phyloP scores from a whole-genome alignment of 352 stramenopile species.

The Thalassiosira gravida region DNA sequence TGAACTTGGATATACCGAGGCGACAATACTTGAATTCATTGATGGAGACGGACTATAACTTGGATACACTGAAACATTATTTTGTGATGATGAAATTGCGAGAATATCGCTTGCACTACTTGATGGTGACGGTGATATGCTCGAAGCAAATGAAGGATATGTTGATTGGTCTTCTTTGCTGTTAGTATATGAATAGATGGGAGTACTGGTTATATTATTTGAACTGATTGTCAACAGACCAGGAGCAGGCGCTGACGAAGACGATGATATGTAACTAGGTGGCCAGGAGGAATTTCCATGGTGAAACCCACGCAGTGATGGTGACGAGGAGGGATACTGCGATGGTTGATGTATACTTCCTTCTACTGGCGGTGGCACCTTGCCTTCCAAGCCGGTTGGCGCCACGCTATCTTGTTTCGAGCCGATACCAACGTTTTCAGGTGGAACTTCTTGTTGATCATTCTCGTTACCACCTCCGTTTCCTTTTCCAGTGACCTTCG shows the following conservation, averaged over 20 bases:
- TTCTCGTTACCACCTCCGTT: background rate
- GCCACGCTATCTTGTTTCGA: background rate
- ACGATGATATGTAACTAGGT: too few relatives aligned
- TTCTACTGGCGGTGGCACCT: background rate
- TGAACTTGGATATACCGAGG: constrained; percentile 3
- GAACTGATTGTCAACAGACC: too few relatives aligned
- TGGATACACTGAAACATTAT: too few relatives aligned
- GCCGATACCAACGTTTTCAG: too few relatives aligned
- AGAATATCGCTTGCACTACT: too few relatives aligned
- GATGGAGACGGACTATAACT: constrained; percentile 7
- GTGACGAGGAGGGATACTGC: constrained; percentile 19
- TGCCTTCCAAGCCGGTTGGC: background rate
- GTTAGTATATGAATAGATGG: constrained; percentile 17
- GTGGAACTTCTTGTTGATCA: too few relatives aligned
- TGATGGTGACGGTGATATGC: constrained; percentile 8
- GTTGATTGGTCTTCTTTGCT: background rate
- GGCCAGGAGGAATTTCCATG: too few relatives aligned
- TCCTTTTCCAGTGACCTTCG: constrained; percentile 2
- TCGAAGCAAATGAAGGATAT: constrained; percentile 9
- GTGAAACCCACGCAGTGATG: background rate
- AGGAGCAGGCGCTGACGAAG: too few relatives aligned
- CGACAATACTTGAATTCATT: constrained; percentile 7
- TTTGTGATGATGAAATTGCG: too few relatives aligned
- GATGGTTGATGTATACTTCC: constrained; percentile 4
- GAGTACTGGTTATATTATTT: constrained; percentile 11